Evolutionary conservation across 192 early-diverging fungal genomes (phyloP).

Genomic region (Coemansia sp.): DNA sequence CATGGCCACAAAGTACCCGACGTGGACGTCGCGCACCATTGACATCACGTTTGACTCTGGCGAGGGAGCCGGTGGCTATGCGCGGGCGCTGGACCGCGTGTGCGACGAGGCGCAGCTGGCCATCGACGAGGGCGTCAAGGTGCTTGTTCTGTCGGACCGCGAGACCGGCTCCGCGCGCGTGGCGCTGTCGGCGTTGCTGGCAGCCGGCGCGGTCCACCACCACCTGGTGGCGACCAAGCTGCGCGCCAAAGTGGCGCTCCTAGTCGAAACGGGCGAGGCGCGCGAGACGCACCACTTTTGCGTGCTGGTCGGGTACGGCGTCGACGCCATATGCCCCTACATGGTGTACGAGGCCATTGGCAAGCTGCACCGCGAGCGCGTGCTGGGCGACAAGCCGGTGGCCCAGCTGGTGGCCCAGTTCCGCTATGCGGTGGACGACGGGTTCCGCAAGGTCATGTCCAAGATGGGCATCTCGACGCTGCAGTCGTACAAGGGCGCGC

Average conservation of each 20-base stretch:
- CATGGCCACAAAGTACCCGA: conserved; percentile 60
- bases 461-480: conserved; percentile 99
- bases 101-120: conserved; percentile 79
- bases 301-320: conserved; percentile 91
- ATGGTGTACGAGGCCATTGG: conserved; percentile 83
- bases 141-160: conserved; percentile 83
- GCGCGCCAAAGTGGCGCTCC: conserved; percentile 80
- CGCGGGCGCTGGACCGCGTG: conserved; percentile 76
- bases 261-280: conserved; percentile 90
- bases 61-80: conserved; percentile 78
- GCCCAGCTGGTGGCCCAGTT: conserved; percentile 77
- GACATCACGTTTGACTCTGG: conserved; percentile 79
- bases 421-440: conserved; percentile 84
- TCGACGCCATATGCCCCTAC: conserved; percentile 92
- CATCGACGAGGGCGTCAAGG: conserved; percentile 70
- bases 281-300: conserved; percentile 95
- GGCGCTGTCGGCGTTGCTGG: conserved; percentile 79
- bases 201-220: conserved; percentile 91
- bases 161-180: conserved; percentile 61
- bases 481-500: conserved; percentile 96
- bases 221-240: conserved; percentile 83
- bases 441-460: conserved; percentile 98
- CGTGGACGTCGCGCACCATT: conserved; percentile 66
- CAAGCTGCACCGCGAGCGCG: conserved; percentile 83
- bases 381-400: conserved; percentile 51